Evolutionary conservation across 345 rosid species (phyloP).

Genomic region (Pugionium cornutum): DNA sequence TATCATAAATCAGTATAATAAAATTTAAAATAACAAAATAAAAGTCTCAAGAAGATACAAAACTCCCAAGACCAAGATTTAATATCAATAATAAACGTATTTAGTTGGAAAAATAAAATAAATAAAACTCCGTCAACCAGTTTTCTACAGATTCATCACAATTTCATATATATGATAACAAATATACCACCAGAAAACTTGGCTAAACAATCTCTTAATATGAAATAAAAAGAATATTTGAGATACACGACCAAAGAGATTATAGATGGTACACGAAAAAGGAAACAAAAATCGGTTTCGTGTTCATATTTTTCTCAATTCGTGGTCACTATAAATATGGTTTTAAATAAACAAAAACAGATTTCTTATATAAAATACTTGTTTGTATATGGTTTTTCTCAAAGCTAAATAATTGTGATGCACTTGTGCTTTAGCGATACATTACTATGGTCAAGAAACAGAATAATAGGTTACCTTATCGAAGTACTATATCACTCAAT

Average conservation of each 20-base stretch:
- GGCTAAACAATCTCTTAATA: too few relatives aligned
- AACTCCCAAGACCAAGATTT: too few relatives aligned
- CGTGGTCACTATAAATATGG: neutral
- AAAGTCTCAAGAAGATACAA: too few relatives aligned
- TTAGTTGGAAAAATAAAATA: too few relatives aligned
- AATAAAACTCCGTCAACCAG: too few relatives aligned
- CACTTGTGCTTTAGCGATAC: slow-evolving; percentile 17
- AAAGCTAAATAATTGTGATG: neutral
- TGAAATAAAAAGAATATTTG: neutral
- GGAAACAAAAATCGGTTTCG: neutral
- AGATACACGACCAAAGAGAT: neutral
- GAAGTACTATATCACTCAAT: slow-evolving; percentile 19
- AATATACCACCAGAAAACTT: too few relatives aligned
- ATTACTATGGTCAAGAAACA: slow-evolving; percentile 4
- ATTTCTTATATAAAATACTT: neutral
- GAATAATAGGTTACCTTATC: slow-evolving; percentile 22
- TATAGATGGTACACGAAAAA: neutral
- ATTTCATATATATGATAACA: too few relatives aligned
- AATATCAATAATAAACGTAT: too few relatives aligned
- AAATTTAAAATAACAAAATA: too few relatives aligned
- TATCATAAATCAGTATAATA: too few relatives aligned
- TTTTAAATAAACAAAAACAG: neutral
- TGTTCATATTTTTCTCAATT: neutral
- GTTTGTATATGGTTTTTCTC: neutral
- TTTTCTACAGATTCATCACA: too few relatives aligned